Conservation (phyloP, 331 rosid species). For the Rosa hybrid region DNA sequence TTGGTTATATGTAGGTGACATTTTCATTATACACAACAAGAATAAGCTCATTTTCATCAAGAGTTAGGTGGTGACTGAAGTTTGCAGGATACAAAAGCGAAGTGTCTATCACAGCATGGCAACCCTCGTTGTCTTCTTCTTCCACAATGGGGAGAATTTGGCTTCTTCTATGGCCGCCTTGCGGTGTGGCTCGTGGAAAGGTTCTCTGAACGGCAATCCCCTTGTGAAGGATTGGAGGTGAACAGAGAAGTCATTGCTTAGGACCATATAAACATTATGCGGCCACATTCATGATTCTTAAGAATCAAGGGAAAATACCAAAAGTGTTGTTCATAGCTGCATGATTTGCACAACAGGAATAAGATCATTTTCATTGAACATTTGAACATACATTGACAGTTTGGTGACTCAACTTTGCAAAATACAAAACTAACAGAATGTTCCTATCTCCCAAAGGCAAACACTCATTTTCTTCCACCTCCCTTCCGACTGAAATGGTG, state of each 20-base stretch:
- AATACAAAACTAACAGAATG: conserved; percentile 26
- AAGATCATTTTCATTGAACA: conserved; percentile 13
- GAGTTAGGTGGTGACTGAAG: too few species aligned
- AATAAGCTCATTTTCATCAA: neutral
- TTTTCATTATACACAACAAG: neutral
- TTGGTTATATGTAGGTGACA: neutral
- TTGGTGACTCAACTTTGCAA: conserved; percentile 7
- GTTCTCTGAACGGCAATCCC: too few species aligned
- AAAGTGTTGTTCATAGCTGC: neutral
- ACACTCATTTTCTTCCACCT: conserved; percentile 33
- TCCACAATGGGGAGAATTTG: too few species aligned
- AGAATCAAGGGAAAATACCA: neutral
- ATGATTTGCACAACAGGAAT: conserved; percentile 9
- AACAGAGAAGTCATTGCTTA: neutral
- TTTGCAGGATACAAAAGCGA: too few species aligned
- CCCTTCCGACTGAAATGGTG: conserved; percentile 84
- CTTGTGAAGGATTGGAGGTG: neutral
- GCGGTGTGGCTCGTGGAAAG: too few species aligned
- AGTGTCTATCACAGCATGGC: too few species aligned
- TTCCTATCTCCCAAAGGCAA: conserved; percentile 18
- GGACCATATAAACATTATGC: too few species aligned
- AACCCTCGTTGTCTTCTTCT: too few species aligned
- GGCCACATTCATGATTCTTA: neutral
- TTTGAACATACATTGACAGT: neutral
- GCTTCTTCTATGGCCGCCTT: too few species aligned